phyloP scores from a whole-genome alignment of 257 asterid species.

The Solanum lycopersicoides region DNA sequence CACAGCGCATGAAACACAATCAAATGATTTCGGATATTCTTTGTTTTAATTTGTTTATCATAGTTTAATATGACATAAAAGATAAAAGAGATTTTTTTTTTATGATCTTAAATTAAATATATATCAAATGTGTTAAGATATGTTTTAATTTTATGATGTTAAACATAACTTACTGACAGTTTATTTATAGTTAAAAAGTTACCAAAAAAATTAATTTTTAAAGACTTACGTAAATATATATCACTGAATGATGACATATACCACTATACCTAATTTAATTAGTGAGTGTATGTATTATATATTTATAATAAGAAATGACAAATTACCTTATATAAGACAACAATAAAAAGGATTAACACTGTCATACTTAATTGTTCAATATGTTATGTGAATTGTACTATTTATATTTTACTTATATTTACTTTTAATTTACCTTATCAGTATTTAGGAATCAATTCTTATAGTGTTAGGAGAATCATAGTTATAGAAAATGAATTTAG shows the following conservation, averaged over 20 bases:
- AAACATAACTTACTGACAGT: not conserved
- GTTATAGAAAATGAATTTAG: no score
- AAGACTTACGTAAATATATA: not conserved
- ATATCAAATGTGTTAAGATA: not conserved
- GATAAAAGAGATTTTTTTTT: not conserved
- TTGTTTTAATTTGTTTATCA: not conserved
- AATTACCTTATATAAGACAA: not conserved
- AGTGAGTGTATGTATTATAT: not conserved
- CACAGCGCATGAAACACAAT: not conserved
- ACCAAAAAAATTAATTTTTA: no score
- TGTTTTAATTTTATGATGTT: rapidly evolving
- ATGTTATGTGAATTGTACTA: not conserved
- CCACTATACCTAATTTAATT: not conserved
- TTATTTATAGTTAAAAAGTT: no score
- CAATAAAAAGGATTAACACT: not conserved
- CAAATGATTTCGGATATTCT: not conserved
- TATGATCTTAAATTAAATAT: not conserved
- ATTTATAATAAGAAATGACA: not conserved
- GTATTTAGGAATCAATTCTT: no score
- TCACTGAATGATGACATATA: not conserved
- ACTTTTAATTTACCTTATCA: no score
- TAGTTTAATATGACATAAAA: not conserved
- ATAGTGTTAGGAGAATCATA: not conserved
- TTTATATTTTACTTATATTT: no score
- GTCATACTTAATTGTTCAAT: not conserved